Conservation (phyloP, 1,139 yeast species). For the Kodamaea sp. region DNA sequence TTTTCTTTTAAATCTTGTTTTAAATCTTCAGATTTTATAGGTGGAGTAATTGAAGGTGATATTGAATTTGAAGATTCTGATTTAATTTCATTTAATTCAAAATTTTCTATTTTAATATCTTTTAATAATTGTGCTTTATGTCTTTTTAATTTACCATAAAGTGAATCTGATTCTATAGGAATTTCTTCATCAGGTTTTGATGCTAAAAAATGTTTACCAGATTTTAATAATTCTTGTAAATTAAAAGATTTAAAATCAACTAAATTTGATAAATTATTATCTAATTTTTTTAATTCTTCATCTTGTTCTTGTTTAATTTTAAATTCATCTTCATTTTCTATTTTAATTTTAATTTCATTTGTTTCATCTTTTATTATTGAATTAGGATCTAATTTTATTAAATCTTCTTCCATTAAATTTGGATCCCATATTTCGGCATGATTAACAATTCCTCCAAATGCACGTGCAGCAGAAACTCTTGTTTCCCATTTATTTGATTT, state of each 20-base stretch:
- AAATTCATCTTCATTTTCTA: conserved; percentile 23
- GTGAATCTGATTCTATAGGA: conserved; percentile 22
- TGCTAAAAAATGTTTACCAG: conserved; percentile 71
- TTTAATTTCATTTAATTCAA: conserved; percentile 13
- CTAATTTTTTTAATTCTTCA: conserved; percentile 45
- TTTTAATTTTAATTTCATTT: conserved; percentile 16
- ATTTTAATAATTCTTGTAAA: conserved; percentile 57
- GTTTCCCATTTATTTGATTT: conserved; percentile 92
- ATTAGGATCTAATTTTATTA: background rate
- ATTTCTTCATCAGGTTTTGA: conserved; percentile 45
- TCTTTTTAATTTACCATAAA: conserved; percentile 35
- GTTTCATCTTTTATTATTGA: conserved; percentile 5
- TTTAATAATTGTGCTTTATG: conserved; percentile 24
- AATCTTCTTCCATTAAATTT: conserved; percentile 33
- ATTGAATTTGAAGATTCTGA: conserved; percentile 12
- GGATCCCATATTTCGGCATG: conserved; percentile 87
- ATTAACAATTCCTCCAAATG: conserved; percentile 88
- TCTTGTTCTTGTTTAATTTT: conserved; percentile 42
- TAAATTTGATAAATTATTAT: conserved; percentile 45
- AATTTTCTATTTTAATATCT: conserved; percentile 12
- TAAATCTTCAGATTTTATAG: conserved; percentile 11
- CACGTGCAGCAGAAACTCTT: conserved; percentile 89
- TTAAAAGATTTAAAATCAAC: conserved; percentile 63
- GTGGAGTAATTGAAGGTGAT: conserved; percentile 16
- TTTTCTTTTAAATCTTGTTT: conserved; percentile 7